Evolutionary conservation across 306 rosid genomes (phyloP), one percentile per base, ranked within the genome.

Genomic region (Pyrus betulifolia): DNA sequence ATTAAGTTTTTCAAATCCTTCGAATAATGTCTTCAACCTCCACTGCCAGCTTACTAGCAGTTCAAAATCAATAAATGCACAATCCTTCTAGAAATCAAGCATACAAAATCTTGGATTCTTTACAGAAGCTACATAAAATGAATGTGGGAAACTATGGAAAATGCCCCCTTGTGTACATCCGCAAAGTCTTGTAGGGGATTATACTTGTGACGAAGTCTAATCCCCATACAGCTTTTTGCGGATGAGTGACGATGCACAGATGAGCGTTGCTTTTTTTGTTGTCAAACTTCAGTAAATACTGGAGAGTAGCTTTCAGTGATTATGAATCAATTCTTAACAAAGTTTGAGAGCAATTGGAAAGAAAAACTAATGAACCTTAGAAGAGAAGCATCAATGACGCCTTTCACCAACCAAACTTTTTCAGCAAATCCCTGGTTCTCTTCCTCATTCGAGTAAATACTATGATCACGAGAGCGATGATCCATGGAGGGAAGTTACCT

Each of bases 401-500:
- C 42, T 17, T 76, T 88, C 83, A 93, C 88, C 87, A 87, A n/a
- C 97, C 87, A 81, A 1, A 72, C 74, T 74, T 92, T 58, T 77
- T 86, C 74, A 95, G 80, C 12, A 92, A 83, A 83, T 82, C 86
- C 79, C 76, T 85, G 4, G 97, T 95, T 83, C 96, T 85, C 87
- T 92, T 92, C 87, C 97, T 85, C 86, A 76, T 88, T 57, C 98
- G 97, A 18, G 90, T 88, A 76, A 95, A 92, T 73, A 92, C 97
- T 72, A 95, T 77, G 64, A 95, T 93, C 76, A 87, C 91, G 61
- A 93, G 86, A 82, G 97, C 97, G 74, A 95, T 85, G 81, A 92
- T 82, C 98, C 93, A 95, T 38, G 97, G 97, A 76, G 97, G 89
- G 82, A 87, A 83, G 81, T 82, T 88, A n/a, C 87, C 90, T 25